Conservation (phyloP, 2,329 filamentous ascomycete genomes). For the Colletotrichum agaves region DNA sequence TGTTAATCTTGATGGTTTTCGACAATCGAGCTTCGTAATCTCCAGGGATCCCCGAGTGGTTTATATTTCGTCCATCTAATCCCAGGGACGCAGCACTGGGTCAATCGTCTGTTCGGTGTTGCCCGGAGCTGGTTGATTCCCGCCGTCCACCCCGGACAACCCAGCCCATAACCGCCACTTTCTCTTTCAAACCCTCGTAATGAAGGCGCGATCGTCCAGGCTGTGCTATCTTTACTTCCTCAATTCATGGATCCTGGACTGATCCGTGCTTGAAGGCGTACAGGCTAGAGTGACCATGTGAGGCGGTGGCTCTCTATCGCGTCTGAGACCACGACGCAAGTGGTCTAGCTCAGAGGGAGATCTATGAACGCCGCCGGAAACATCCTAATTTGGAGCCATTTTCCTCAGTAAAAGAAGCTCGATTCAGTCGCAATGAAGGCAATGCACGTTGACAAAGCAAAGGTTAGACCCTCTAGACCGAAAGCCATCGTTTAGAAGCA, state of each 20-base stretch:
- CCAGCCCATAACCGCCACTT: not conserved
- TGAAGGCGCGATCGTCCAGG: not conserved
- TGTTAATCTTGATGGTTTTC: not conserved
- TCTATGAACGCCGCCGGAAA: not conserved
- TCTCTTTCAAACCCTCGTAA: not conserved
- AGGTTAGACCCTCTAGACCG: not conserved
- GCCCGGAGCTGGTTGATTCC: not conserved
- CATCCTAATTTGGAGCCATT: not conserved
- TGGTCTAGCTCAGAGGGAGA: not conserved
- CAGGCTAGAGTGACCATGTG: not conserved
- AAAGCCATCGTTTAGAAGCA: not conserved
- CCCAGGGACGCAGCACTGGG: not conserved
- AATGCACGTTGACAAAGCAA: not conserved
- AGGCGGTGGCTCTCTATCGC: not conserved
- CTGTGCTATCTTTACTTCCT: not conserved
- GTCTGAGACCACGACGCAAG: not conserved
- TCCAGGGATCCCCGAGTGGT: not conserved
- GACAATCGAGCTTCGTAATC: not conserved
- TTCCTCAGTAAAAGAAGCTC: not conserved
- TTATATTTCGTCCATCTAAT: not conserved
- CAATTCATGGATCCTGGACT: not conserved
- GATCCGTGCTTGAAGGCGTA: slow-evolving; percentile 2
- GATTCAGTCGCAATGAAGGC: not conserved
- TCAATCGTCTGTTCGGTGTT: slow-evolving; percentile 2
- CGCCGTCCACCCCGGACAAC: not conserved